Evolutionary conservation across 2,329 filamentous ascomycete species (phyloP).

Genomic region (Fusarium neocosmosporiellum): DNA sequence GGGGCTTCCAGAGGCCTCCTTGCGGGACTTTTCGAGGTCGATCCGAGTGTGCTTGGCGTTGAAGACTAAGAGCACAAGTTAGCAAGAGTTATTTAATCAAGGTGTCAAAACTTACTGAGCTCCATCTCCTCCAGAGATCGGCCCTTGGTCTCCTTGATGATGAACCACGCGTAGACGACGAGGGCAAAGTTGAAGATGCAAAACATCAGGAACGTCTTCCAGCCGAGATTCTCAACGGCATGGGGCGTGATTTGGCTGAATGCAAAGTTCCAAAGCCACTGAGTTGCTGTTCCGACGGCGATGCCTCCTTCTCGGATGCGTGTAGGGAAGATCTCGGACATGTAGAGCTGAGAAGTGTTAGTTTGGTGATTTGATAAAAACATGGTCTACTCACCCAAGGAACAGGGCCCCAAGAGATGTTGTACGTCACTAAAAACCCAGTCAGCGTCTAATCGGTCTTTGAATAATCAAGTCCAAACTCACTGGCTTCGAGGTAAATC

Average conservation of each 20-base stretch:
- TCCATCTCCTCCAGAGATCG: conserved; percentile 44
- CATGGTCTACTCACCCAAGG: conserved; percentile 53
- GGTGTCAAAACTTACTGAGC: conserved; percentile 13
- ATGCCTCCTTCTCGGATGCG: conserved; percentile 62
- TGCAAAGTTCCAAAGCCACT: conserved; percentile 65
- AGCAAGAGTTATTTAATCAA: not conserved
- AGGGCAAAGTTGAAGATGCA: conserved; percentile 59
- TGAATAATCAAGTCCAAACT: conserved; percentile 7
- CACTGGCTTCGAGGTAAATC: conserved; percentile 60
- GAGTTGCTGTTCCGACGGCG: conserved; percentile 60
- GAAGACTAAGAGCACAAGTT: conserved; percentile 28
- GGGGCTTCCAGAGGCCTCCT: not conserved
- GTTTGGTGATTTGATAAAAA: not conserved
- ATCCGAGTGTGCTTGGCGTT: conserved; percentile 30
- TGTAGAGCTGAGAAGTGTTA: conserved; percentile 52
- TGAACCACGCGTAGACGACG: conserved; percentile 55
- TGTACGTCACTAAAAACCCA: conserved; percentile 53
- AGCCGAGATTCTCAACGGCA: conserved; percentile 58
- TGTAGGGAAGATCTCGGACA: conserved; percentile 62
- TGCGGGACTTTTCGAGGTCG: conserved; percentile 16
- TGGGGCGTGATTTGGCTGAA: conserved; percentile 61
- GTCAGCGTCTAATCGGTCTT: not conserved
- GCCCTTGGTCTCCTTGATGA: conserved; percentile 53
- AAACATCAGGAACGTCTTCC: conserved; percentile 63
- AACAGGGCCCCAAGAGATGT: conserved; percentile 62